Percentiles rank a stretch among this genome's conserved stretches.
phyloP scores from a whole-genome alignment of 306 rosid species.

The Pueraria montana region DNA sequence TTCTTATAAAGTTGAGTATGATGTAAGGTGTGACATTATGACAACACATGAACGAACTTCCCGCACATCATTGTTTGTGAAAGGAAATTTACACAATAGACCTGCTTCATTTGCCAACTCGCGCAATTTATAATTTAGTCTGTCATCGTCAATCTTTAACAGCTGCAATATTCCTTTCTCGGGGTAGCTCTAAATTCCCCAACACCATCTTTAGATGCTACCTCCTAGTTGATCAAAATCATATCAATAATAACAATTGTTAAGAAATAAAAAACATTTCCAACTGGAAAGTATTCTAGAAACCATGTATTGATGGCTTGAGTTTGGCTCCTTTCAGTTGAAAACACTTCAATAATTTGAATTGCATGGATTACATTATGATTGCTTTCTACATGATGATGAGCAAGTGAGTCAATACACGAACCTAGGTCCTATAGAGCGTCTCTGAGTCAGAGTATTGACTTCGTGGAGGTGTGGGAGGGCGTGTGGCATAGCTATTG shows the following conservation, averaged over 20 bases:
- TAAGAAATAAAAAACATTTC: not conserved
- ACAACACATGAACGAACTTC: conserved; percentile 34
- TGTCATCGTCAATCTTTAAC: conserved; percentile 29
- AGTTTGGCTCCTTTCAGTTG: conserved; percentile 20
- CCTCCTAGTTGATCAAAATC: conserved; percentile 39
- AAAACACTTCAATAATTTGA: conserved; percentile 30
- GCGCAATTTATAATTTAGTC: not conserved
- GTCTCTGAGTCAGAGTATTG: conserved; percentile 8
- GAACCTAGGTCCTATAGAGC: conserved; percentile 48
- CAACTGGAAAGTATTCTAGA: conserved; percentile 24
- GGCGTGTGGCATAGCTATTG: conserved; percentile 23
- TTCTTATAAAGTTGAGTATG: conserved; percentile 30
- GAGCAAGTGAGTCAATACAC: conserved; percentile 33
- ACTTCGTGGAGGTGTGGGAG: conserved; percentile 47
- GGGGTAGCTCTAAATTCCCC: conserved; percentile 7
- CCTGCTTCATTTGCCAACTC: conserved; percentile 20
- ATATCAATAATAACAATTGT: conserved; percentile 23
- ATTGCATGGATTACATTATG: conserved; percentile 7
- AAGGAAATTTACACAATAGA: conserved; percentile 4
- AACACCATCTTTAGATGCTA: not conserved
- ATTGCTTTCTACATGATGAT: conserved; percentile 16
- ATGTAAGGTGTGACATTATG: conserved; percentile 5
- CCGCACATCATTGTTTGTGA: conserved; percentile 8
- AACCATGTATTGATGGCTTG: conserved; percentile 9
- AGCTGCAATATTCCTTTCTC: conserved; percentile 37